A percentile compares a stretch with the other conserved stretches of the same genome.
Evolutionary conservation across 2,329 filamentous ascomycete genomes (phyloP).

Genomic region (Podosphaera fusca): DNA sequence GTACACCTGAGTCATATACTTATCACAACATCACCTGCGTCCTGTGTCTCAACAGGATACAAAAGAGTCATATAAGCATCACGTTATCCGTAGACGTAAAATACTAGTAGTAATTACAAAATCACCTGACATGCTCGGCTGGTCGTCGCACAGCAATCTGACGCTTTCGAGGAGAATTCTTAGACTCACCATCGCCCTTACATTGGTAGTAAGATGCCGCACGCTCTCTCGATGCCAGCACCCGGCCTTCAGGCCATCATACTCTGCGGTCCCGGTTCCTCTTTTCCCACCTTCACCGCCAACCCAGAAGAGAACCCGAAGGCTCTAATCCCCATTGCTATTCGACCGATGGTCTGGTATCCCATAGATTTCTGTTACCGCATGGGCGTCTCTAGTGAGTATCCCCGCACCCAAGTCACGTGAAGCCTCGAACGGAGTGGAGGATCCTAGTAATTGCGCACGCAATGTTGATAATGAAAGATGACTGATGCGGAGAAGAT

Average conservation of each 20-base stretch:
- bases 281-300: conserved; percentile 61
- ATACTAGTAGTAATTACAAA: too few relatives aligned
- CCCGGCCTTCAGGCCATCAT: conserved; percentile 66
- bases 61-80: too few relatives aligned
- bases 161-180: background rate
- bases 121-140: too few relatives aligned
- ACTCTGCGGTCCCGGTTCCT: conserved; percentile 61
- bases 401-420: background rate
- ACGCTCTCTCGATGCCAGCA: conserved; percentile 48
- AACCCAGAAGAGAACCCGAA: conserved; percentile 64
- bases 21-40: too few relatives aligned
- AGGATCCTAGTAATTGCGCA: background rate
- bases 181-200: background rate
- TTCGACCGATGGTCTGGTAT: conserved; percentile 78
- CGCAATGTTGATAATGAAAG: background rate
- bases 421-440: background rate
- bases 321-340: conserved; percentile 60
- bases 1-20: too few relatives aligned
- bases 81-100: too few relatives aligned
- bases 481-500: conserved; percentile 20
- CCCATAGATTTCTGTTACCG: conserved; percentile 68
- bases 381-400: conserved; percentile 50
- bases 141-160: background rate
- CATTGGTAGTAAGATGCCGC: conserved; percentile 34
- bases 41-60: too few relatives aligned